Conservation (phyloP, 148 eudicot species). For the Rhododendron griersonianum region DNA sequence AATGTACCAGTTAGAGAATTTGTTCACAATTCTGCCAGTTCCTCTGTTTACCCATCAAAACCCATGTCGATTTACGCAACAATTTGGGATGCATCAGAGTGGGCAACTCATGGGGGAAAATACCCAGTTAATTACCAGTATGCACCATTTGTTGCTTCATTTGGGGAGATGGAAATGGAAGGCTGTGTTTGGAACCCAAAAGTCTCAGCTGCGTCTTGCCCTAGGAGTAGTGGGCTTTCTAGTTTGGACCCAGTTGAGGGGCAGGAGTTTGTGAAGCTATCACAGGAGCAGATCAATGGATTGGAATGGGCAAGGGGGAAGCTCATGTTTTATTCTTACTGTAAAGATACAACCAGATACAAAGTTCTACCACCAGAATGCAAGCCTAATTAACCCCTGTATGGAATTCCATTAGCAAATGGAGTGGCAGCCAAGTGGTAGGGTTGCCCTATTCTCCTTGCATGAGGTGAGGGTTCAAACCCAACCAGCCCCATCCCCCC, state of each 20-base stretch:
- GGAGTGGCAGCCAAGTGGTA: neutral
- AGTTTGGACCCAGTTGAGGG: slow-evolving; percentile 82
- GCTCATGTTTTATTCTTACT: slow-evolving; percentile 79
- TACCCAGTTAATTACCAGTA: slow-evolving; percentile 79
- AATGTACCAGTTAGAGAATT: slow-evolving; percentile 86
- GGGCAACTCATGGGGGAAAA: slow-evolving; percentile 98
- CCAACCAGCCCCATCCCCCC: neutral
- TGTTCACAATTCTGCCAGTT: slow-evolving; percentile 38
- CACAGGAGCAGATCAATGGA: slow-evolving; percentile 55
- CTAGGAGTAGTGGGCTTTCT: slow-evolving; percentile 30
- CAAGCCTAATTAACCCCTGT: slow-evolving; percentile 22
- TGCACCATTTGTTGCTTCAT: slow-evolving; percentile 74
- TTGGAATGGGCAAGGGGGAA: slow-evolving; percentile 70
- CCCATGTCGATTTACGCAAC: slow-evolving; percentile 78
- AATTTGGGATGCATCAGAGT: slow-evolving; percentile 91
- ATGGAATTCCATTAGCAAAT: neutral
- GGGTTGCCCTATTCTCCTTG: neutral
- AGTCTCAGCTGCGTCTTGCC: slow-evolving; percentile 2
- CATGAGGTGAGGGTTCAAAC: neutral
- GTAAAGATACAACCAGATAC: slow-evolving; percentile 69
- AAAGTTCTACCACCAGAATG: slow-evolving; percentile 80
- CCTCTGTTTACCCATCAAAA: slow-evolving; percentile 71
- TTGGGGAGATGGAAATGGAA: slow-evolving; percentile 51
- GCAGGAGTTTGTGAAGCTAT: slow-evolving; percentile 55
- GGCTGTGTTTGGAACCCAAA: slow-evolving; percentile 49